A percentile compares a stretch with the other conserved stretches of the same genome.
Evolutionary conservation across 768 basidiomycete species (phyloP).

Genomic region (Suillus lakei): DNA sequence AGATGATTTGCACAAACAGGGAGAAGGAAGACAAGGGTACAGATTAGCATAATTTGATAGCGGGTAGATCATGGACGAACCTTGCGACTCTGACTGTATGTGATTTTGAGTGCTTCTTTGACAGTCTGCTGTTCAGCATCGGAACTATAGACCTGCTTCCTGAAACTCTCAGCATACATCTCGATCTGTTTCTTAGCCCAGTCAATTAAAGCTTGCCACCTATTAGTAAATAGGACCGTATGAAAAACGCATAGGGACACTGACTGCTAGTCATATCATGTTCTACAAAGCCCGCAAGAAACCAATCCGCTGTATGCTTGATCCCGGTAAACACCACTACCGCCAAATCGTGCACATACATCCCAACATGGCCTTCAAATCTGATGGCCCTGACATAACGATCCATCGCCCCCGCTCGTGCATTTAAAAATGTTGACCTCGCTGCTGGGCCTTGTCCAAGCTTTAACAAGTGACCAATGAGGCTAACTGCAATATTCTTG

Average conservation of each 20-base stretch:
- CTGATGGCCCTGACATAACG: conserved; percentile 83
- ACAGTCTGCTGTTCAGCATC: conserved; percentile 74
- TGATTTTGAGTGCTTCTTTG: conserved; percentile 79
- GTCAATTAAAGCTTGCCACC: conserved; percentile 78
- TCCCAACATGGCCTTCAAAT: conserved; percentile 86
- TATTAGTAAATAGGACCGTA: conserved; percentile 1
- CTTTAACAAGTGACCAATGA: conserved; percentile 75
- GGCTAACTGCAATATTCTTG: conserved; percentile 71
- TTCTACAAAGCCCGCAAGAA: conserved; percentile 92
- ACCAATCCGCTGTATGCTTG: conserved; percentile 99
- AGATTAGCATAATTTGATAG: not conserved
- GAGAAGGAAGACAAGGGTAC: not conserved
- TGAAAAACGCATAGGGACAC: conserved; percentile 30
- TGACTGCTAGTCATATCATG: conserved; percentile 91
- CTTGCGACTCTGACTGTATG: conserved; percentile 82
- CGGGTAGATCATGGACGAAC: conserved; percentile 43
- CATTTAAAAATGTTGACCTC: conserved; percentile 79
- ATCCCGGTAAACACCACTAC: conserved; percentile 92
- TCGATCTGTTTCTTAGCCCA: conserved; percentile 93
- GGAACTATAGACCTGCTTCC: conserved; percentile 88
- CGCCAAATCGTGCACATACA: conserved; percentile 87
- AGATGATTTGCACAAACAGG: conserved; percentile 1
- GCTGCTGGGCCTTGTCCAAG: conserved; percentile 81
- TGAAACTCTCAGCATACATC: conserved; percentile 81
- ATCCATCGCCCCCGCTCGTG: conserved; percentile 75